These are phyloP conservation scores for Camellia granthamiana DNA, from an alignment of 148 eudicot species.

Conservation along the genomic window DNA sequence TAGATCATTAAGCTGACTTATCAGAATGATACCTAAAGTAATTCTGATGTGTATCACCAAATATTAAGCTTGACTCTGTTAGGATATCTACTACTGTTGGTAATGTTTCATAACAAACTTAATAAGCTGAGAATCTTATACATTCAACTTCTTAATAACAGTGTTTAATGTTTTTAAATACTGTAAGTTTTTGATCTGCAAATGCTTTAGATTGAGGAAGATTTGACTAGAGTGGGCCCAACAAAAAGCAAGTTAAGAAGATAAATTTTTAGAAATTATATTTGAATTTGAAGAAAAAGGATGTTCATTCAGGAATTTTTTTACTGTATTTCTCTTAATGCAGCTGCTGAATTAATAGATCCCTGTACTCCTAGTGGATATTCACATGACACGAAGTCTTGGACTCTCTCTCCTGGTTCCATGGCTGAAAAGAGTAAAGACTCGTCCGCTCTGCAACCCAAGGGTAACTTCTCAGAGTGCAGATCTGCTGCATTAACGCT, in stretches of 20 bases:
- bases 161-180: too few relatives aligned
- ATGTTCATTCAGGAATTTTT: neutral
- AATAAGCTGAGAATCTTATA: too few relatives aligned
- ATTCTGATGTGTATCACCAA: neutral
- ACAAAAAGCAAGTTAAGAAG: neutral
- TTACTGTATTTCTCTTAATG: constrained; percentile 17
- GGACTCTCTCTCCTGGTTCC: constrained; percentile 43
- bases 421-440: constrained; percentile 36
- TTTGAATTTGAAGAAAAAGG: too few relatives aligned
- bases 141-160: too few relatives aligned
- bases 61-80: neutral
- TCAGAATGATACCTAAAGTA: too few relatives aligned
- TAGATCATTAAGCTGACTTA: neutral
- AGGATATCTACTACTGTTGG: neutral
- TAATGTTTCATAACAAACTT: neutral
- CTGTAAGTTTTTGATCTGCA: neutral
- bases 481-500: constrained; percentile 72
- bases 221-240: neutral
- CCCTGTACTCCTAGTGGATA: constrained; percentile 88
- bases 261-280: too few relatives aligned
- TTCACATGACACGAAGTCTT: constrained; percentile 26
- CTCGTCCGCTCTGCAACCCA: constrained; percentile 47
- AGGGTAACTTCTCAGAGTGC: constrained; percentile 86
- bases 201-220: neutral
- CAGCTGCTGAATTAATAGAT: constrained; percentile 51